These are phyloP conservation scores for Paspalum notatum DNA, from an alignment of 176 grass and related monocot species.

Conservation along the genomic window DNA sequence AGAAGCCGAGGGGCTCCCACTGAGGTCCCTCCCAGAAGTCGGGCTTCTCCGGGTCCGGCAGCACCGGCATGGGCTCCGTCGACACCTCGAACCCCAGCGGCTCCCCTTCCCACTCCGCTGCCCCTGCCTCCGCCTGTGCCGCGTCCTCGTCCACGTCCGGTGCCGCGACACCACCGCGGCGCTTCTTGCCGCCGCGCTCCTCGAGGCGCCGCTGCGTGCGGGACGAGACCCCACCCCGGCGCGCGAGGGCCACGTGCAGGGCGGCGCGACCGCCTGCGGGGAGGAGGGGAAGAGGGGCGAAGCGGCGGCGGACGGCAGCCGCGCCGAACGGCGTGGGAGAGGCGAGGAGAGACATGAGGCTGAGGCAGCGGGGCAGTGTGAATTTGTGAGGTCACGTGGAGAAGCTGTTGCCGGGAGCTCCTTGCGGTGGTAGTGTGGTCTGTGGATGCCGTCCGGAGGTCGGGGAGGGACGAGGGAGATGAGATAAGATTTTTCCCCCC, in stretches of 20 bases:
- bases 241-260: constrained; percentile 62
- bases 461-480: constrained; percentile 34
- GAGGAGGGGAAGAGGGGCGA: not conserved
- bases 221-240: constrained; percentile 76
- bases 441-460: constrained; percentile 12
- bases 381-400: constrained; percentile 41
- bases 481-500: constrained; percentile 41
- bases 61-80: constrained; percentile 75
- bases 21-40: constrained; percentile 78
- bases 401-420: not conserved
- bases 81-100: constrained; percentile 78
- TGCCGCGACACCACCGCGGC: constrained; percentile 36
- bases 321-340: constrained; percentile 51
- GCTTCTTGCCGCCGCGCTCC: constrained; percentile 80
- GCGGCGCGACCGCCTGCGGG: constrained; percentile 17
- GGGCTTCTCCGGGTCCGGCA: constrained; percentile 56
- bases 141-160: constrained; percentile 35
- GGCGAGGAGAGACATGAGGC: constrained; percentile 66
- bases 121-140: constrained; percentile 33
- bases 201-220: constrained; percentile 83
- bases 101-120: constrained; percentile 53
- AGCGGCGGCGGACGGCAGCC: constrained; percentile 30
- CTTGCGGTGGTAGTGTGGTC: not conserved
- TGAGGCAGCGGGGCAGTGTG: constrained; percentile 6
- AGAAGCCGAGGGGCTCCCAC: constrained; percentile 76